Conservation (phyloP, 805 yeast species). For the Candida koratica region DNA sequence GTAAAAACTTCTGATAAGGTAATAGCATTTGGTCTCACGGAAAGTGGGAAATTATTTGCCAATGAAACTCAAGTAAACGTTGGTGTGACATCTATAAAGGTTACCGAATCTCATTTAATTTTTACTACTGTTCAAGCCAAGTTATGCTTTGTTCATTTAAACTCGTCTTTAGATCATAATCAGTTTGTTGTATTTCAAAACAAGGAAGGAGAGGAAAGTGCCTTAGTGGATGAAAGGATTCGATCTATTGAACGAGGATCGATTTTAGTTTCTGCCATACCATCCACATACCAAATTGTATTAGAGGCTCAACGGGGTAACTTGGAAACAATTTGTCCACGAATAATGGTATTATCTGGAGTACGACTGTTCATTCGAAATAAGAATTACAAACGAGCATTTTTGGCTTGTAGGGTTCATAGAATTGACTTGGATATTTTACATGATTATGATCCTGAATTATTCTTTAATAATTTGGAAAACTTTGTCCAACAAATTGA, state of each 20-base stretch:
- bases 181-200: constrained; percentile 34
- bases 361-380: constrained; percentile 67
- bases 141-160: constrained; percentile 75
- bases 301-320: constrained; percentile 96
- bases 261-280: constrained; percentile 72
- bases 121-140: constrained; percentile 87
- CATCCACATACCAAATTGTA: constrained; percentile 76
- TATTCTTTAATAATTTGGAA: constrained; percentile 61
- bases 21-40: constrained; percentile 68
- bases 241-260: constrained; percentile 93
- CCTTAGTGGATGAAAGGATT: constrained; percentile 68
- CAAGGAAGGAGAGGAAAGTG: constrained; percentile 18
- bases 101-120: constrained; percentile 67
- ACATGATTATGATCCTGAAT: constrained; percentile 78
- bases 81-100: constrained; percentile 77
- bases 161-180: constrained; percentile 28
- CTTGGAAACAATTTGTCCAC: constrained; percentile 87
- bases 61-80: constrained; percentile 56
- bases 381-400: constrained; percentile 65
- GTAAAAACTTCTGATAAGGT: constrained; percentile 21
- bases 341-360: constrained; percentile 84
- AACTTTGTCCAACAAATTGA: constrained; percentile 66
- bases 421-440: constrained; percentile 86
- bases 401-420: constrained; percentile 79
- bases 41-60: constrained; percentile 70